Base-by-base conservation (phyloP, 352 stramenopile species). In the Globisporangium nagaii region DNA sequence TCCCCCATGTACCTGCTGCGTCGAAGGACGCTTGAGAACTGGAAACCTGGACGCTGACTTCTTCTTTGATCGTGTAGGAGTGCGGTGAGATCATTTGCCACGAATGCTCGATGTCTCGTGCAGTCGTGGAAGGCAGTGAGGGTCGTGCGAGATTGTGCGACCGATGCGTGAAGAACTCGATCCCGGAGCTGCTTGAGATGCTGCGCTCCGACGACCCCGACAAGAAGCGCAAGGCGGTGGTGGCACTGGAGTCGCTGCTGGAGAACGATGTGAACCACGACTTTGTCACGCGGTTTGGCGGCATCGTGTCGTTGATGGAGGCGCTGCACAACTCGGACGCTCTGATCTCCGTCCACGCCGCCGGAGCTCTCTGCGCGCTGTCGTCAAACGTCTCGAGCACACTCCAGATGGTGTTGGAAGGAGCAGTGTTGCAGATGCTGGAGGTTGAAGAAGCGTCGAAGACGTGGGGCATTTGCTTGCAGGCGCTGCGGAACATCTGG, bases 71-170 rank as follows among this genome's bases (percentile, higher is more conserved):
- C 17, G 34, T 53, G 9, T 53, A 91, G 81, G 84, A 95, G 76
- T 95, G 84, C 42, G 84, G 84, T 46, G 77, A 88, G 20, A 92
- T 95, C 58, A 90, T 95, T 62, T 95, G 85, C 52, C 73, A 79
- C 22, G 80, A 91, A 19, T 95, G 85, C 57, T 95, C 85, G 1
- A 84, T 89, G 70, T 95, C 85, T 30, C 79, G 85, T 46, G 85
- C 83, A 4, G 81, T 92, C 24, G 80, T 95, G 19, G 82, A 95
- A 65, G 83, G 81, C 12, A 74, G 73, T 2, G 81, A 91, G 58
- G 78, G 73, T 10, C 83, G 87, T n/a, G 81, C 86, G 4, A 73
- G 85, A 7, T 58, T 95, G 49, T 95, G 85, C 60, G 85, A 95
- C 57, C 79, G 75, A 24, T 95, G 85, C 51, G 85, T 95, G 46